Evolutionary conservation across 768 basidiomycete genomes (phyloP).

Genomic region (Russula vinacea): DNA sequence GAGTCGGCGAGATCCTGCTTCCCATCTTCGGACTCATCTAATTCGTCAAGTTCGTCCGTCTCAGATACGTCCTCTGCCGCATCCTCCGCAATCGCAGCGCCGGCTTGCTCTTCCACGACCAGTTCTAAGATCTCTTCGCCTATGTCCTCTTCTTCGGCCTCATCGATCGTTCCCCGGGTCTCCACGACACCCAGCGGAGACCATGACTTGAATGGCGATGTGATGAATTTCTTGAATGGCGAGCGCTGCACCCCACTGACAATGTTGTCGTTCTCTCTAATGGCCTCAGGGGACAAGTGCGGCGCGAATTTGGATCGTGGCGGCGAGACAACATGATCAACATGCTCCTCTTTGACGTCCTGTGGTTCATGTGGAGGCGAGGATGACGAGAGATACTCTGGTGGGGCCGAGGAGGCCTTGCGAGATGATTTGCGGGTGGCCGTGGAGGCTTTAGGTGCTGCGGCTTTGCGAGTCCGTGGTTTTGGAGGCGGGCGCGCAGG

Average conservation of each 20-base stretch:
- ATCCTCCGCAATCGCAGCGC: conserved; percentile 14
- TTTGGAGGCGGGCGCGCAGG: conserved; percentile 62
- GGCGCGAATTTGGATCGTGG: conserved; percentile 60
- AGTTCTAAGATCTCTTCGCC: conserved; percentile 24
- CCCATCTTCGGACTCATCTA: conserved; percentile 27
- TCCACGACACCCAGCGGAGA: conserved; percentile 19
- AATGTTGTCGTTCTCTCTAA: conserved; percentile 35
- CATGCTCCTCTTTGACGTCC: conserved; percentile 2
- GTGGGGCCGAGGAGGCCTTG: conserved; percentile 71
- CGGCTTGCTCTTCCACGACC: conserved; percentile 23
- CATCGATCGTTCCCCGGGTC: conserved; percentile 27
- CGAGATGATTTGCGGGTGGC: conserved; percentile 49
- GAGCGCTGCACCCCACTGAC: conserved; percentile 20
- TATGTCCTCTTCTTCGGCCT: conserved; percentile 28
- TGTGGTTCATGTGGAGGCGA: conserved; percentile 23
- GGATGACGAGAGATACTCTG: conserved; percentile 42
- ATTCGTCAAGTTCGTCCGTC: conserved; percentile 24
- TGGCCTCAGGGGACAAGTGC: conserved; percentile 42
- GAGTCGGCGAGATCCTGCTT: conserved; percentile 37
- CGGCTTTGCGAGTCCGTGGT: conserved; percentile 39
- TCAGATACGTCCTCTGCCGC: conserved; percentile 5
- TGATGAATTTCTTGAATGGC: conserved; percentile 23
- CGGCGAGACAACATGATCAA: conserved; percentile 35
- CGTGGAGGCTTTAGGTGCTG: conserved; percentile 41
- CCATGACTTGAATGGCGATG: conserved; percentile 12